These are phyloP conservation scores for Chamaecrista fasciculata DNA, from an alignment of 306 rosid genomes.

Conservation along the genomic window DNA sequence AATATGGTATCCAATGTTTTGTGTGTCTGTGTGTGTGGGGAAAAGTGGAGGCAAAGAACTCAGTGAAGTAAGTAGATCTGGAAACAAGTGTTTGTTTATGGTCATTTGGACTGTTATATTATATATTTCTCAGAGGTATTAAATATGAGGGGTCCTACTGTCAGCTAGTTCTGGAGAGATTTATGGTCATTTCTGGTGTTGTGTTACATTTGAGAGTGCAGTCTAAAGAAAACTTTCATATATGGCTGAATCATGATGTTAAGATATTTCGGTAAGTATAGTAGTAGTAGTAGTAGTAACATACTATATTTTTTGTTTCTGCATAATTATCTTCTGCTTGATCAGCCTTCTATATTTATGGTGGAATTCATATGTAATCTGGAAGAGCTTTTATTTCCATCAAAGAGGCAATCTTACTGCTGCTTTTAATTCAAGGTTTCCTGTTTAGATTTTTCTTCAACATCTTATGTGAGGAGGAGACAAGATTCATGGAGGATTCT, in stretches of 20 bases:
- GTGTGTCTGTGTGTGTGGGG: not conserved
- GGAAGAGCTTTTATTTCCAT: conserved; percentile 1
- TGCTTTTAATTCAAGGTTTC: conserved; percentile 1
- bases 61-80: not conserved
- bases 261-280: not conserved
- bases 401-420: not conserved
- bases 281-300: no score
- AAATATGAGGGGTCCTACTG: conserved; percentile 19
- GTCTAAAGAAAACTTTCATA: not conserved
- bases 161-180: not conserved
- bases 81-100: not conserved
- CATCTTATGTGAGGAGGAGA: conserved; percentile 22
- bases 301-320: conserved; percentile 11
- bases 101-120: not conserved
- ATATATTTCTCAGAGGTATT: not conserved
- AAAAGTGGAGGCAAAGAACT: conserved; percentile 23
- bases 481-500: not conserved
- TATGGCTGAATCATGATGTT: conserved; percentile 8
- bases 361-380: not conserved
- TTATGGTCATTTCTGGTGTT: not conserved
- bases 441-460: conserved; percentile 2
- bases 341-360: not conserved
- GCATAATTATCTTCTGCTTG: not conserved
- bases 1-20: conserved; percentile 17
- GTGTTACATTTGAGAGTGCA: not conserved